phyloP scores from a whole-genome alignment of 805 yeast genomes.

The Saccharomyces cerevisiae region DNA sequence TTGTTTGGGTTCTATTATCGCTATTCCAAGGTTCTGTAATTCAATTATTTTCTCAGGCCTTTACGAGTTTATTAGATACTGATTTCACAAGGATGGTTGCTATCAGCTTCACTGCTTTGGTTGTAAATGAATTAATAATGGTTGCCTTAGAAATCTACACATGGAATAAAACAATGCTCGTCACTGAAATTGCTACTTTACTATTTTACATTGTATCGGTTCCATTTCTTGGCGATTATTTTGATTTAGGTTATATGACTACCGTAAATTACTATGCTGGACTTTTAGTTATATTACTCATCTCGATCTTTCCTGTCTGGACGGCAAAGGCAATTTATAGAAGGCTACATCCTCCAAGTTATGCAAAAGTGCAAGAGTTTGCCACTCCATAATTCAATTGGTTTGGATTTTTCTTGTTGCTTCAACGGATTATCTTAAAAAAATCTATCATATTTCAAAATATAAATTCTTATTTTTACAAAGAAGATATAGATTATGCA shows the following conservation, averaged over 20 bases:
- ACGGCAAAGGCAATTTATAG: slow-evolving; percentile 66
- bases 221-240: slow-evolving; percentile 85
- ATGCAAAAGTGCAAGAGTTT: slow-evolving; percentile 87
- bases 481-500: neutral
- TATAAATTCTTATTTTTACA: neutral
- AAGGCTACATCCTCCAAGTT: slow-evolving; percentile 82
- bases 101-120: slow-evolving; percentile 67
- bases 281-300: slow-evolving; percentile 47
- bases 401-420: neutral
- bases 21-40: slow-evolving; percentile 85
- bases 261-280: slow-evolving; percentile 64
- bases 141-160: slow-evolving; percentile 85
- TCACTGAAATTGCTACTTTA: slow-evolving; percentile 64
- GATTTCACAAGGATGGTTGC: slow-evolving; percentile 74
- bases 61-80: slow-evolving; percentile 50
- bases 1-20: slow-evolving; percentile 83
- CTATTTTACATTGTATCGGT: slow-evolving; percentile 60
- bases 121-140: slow-evolving; percentile 85
- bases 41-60: slow-evolving; percentile 71
- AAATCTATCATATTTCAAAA: neutral
- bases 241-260: slow-evolving; percentile 56
- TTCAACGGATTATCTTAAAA: neutral
- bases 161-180: slow-evolving; percentile 78
- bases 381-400: slow-evolving; percentile 27
- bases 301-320: slow-evolving; percentile 88